phyloP scores from a whole-genome alignment of 164 flowering plant genomes.

The Hamamelis virginiana region DNA sequence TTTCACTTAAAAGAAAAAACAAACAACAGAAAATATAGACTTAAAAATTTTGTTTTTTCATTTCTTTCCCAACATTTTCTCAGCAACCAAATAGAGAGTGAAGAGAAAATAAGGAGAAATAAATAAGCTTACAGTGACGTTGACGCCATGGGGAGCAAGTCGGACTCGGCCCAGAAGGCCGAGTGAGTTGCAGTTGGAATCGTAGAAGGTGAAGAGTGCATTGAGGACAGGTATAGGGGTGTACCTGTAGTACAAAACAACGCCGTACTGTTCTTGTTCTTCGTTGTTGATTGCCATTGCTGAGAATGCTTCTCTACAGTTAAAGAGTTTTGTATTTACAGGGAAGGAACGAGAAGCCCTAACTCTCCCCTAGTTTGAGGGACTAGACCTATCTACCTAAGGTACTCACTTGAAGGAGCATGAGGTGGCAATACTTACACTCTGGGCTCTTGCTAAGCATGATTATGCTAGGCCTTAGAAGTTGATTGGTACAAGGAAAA shows the following conservation, averaged over 20 bases:
- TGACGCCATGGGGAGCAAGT: slow-evolving; percentile 82
- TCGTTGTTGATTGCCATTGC: slow-evolving; percentile 30
- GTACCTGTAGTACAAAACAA: slow-evolving; percentile 83
- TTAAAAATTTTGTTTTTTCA: background rate
- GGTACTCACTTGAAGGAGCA: too few relatives aligned
- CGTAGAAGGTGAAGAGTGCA: slow-evolving; percentile 57
- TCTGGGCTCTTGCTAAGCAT: too few relatives aligned
- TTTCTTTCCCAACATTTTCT: background rate
- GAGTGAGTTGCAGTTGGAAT: slow-evolving; percentile 71
- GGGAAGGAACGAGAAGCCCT: too few relatives aligned
- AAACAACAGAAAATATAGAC: too few relatives aligned
- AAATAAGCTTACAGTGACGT: slow-evolving; percentile 76
- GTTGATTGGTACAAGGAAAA: too few relatives aligned
- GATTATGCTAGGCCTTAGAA: too few relatives aligned
- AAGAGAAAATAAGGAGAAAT: background rate
- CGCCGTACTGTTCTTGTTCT: slow-evolving; percentile 48
- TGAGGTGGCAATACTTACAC: too few relatives aligned
- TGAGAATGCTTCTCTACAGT: background rate
- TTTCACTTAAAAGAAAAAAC: too few relatives aligned
- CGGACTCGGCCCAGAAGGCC: slow-evolving; percentile 90
- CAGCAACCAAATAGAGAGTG: background rate
- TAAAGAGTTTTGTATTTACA: too few relatives aligned
- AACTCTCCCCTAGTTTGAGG: background rate
- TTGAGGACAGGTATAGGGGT: slow-evolving; percentile 52
- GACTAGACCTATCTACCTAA: too few relatives aligned